Base-by-base conservation (phyloP, 192 early-diverging fungal genomes). In the Rhizophagus clarus region DNA sequence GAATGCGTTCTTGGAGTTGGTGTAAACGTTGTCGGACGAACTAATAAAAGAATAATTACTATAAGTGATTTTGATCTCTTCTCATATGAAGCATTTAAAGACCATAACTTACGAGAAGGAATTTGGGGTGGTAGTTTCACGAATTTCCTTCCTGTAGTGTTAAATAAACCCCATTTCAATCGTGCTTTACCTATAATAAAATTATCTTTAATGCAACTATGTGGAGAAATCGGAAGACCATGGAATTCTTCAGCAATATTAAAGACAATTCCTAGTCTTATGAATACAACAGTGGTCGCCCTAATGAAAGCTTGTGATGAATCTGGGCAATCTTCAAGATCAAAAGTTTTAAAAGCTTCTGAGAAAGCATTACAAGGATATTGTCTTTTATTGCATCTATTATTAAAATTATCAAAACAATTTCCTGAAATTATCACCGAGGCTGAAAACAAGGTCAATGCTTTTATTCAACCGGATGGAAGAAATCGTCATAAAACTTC, bases 221-320 rank as follows among this genome's bases (percentile, higher is more conserved):
- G 47, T 9, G 72, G 40, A 34, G 24, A 45, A 47, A 24, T 22
- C 1, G 47, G 20, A 8, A 31, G 14, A 12, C 24, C 11, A 28
- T 71, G 69, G 69, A 71, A 34, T n/a, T 12, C 69, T 12, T 31
- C 22, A 42, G 12, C 40, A 34, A 47, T 73, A 28, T 8, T 73
- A 49, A 45, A 51, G 14, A 73, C 71, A 49, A 73, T 73, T 49
- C 71, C 71, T 3, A 34, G 71, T 6, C 17, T 73, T 22, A 73
- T 73, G 71, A 73, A 47, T 51, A 49, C 47, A 22, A 73, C 40
- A 22, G 45, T 73, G 4, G 71, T 73, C 11, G 42, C 37, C 31
- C 29, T 73, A n/a, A 73, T 73, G 71, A 45, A 73, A 51, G 71
- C 71, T 28, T 73, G 71, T 73, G 71, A 73, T 73, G n/a, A 73